A percentile compares a stretch with the other conserved stretches of the same genome.
These are phyloP conservation scores for Chenopodium suecicum DNA, from an alignment of 148 eudicot genomes.

Conservation along the genomic window DNA sequence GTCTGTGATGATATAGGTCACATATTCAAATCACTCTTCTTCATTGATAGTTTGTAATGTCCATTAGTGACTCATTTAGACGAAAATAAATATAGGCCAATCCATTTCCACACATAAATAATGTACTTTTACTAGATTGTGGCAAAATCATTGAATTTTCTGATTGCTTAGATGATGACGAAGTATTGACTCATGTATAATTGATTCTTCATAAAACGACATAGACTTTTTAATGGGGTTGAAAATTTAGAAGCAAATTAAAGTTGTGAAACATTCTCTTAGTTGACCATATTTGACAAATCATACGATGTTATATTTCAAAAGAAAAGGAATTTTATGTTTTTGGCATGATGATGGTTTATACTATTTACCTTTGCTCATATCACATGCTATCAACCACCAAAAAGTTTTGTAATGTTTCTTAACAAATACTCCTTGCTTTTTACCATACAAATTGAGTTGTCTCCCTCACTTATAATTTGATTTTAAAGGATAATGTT, in stretches of 20 bases:
- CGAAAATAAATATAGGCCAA: no score
- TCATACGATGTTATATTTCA: not conserved
- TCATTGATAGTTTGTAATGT: no score
- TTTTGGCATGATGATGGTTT: not conserved
- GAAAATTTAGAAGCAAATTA: not conserved
- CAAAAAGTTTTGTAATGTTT: not conserved
- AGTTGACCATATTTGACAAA: slow-evolving; percentile 21
- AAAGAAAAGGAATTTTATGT: not conserved
- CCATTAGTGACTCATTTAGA: no score
- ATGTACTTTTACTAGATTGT: not conserved
- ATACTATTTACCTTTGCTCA: slow-evolving; percentile 4
- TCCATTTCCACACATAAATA: no score
- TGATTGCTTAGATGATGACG: slow-evolving; percentile 33
- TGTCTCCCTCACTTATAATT: not conserved
- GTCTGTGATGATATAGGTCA: no score
- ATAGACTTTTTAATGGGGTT: slow-evolving; percentile 6
- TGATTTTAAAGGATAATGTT: no score
- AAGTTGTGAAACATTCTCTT: slow-evolving; percentile 12
- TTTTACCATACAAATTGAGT: not conserved
- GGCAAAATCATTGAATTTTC: slow-evolving; percentile 25
- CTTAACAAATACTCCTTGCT: slow-evolving; percentile 4
- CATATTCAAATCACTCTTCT: no score
- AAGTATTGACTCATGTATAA: slow-evolving; percentile 20
- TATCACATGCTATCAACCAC: slow-evolving; percentile 16
- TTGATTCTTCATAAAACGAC: not conserved